These are phyloP conservation scores for Penicillium sp. DNA, from an alignment of 2,329 filamentous ascomycete species.

Conservation along the genomic window DNA sequence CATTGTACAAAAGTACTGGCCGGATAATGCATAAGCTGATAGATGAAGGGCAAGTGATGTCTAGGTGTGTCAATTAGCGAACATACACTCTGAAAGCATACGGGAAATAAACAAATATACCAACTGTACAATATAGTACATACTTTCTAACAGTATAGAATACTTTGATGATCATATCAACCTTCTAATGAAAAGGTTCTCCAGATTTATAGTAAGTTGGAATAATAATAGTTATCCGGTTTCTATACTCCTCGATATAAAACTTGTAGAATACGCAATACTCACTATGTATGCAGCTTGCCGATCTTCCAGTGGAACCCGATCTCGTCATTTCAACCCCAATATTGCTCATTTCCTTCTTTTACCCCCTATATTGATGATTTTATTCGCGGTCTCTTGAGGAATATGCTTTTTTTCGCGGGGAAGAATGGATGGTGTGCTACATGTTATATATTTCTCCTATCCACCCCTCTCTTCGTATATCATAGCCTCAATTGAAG, in stretches of 20 bases:
- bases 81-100: neutral
- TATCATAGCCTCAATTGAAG: neutral
- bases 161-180: neutral
- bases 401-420: neutral
- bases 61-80: neutral
- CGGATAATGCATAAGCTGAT: slow-evolving; percentile 19
- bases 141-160: neutral
- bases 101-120: neutral
- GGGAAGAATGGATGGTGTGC: neutral
- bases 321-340: slow-evolving; percentile 5
- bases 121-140: neutral
- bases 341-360: slow-evolving; percentile 2
- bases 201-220: neutral
- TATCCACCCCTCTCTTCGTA: neutral
- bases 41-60: neutral
- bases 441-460: neutral
- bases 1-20: slow-evolving; percentile 42
- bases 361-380: neutral
- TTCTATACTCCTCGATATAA: neutral
- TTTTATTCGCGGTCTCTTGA: neutral
- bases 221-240: neutral
- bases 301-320: neutral
- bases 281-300: neutral
- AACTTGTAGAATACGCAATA: neutral
- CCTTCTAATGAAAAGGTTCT: neutral